These are phyloP conservation scores for Scalesia atractyloides DNA, from an alignment of 129 eudicot species.

Conservation along the genomic window DNA sequence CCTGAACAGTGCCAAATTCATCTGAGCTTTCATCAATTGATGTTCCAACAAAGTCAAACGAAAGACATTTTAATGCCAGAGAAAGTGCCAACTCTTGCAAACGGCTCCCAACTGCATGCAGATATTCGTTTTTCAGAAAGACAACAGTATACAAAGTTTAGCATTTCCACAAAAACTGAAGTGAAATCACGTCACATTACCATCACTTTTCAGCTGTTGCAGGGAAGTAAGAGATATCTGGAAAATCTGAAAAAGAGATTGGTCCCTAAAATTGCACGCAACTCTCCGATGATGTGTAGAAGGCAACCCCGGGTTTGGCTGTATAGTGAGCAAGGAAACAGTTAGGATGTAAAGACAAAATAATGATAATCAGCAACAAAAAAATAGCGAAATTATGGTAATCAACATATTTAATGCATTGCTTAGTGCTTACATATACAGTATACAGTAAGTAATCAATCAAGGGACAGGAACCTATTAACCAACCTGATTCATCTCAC, in stretches of 20 bases:
- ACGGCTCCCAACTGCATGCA: constrained; percentile 63
- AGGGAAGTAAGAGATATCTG: constrained; percentile 89
- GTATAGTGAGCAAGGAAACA: constrained; percentile 27
- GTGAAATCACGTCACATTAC: constrained; percentile 40
- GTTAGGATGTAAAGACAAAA: constrained; percentile 9
- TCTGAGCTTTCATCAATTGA: constrained; percentile 98
- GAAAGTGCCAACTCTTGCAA: constrained; percentile 95
- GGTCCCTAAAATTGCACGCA: constrained; percentile 89
- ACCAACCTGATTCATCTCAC: constrained; percentile 98
- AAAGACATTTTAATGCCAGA: constrained; percentile 82
- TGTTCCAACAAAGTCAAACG: constrained; percentile 96
- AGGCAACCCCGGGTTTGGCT: constrained; percentile 96
- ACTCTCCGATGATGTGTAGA: constrained; percentile 93
- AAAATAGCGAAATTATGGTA: not conserved
- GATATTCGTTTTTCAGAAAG: constrained; percentile 11
- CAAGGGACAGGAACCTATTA: constrained; percentile 3
- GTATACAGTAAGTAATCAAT: not conserved
- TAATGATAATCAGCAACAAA: not conserved
- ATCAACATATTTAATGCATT: constrained; percentile 4
- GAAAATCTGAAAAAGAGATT: constrained; percentile 77
- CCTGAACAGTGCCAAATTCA: constrained; percentile 99
- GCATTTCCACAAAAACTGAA: not conserved
- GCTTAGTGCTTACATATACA: not conserved
- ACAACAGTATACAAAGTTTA: not conserved
- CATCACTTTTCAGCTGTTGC: constrained; percentile 84